These are phyloP conservation scores for Grosmannia huntii DNA, from an alignment of 2,329 filamentous ascomycete species.

Conservation along the genomic window DNA sequence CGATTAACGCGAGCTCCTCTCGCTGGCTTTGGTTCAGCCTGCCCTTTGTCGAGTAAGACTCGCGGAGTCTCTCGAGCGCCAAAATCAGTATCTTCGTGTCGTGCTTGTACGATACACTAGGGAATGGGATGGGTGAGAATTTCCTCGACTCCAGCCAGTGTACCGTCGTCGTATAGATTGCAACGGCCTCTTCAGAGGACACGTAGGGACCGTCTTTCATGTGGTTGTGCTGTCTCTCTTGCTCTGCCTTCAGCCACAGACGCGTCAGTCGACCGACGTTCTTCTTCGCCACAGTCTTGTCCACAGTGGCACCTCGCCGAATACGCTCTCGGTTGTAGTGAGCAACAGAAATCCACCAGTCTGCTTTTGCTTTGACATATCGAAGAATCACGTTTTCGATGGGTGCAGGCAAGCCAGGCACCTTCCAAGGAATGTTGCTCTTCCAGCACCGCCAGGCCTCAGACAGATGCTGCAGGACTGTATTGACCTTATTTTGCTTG, in stretches of 20 bases:
- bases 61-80: constrained; percentile 80
- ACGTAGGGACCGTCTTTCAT: constrained; percentile 99
- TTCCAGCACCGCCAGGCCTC: constrained; percentile 99
- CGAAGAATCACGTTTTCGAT: constrained; percentile 98
- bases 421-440: constrained; percentile 99
- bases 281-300: constrained; percentile 99
- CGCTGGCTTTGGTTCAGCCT: constrained; percentile 93
- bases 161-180: constrained; percentile 96
- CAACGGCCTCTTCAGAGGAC: constrained; percentile 94
- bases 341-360: constrained; percentile 99
- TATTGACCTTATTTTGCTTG: constrained; percentile 99
- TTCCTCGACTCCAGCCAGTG: constrained; percentile 98
- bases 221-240: constrained; percentile 97
- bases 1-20: constrained; percentile 90
- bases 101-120: constrained; percentile 97
- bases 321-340: constrained; percentile 99
- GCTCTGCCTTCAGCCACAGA: constrained; percentile 94
- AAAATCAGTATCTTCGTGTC: constrained; percentile 98
- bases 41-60: constrained; percentile 96
- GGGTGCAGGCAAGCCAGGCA: constrained; percentile 85
- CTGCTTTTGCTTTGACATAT: constrained; percentile 97
- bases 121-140: constrained; percentile 97
- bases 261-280: constrained; percentile 89
- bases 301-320: constrained; percentile 86
- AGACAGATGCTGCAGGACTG: constrained; percentile 88